phyloP scores from a whole-genome alignment of 2,329 filamentous ascomycete species.

The Penicillium sp. region DNA sequence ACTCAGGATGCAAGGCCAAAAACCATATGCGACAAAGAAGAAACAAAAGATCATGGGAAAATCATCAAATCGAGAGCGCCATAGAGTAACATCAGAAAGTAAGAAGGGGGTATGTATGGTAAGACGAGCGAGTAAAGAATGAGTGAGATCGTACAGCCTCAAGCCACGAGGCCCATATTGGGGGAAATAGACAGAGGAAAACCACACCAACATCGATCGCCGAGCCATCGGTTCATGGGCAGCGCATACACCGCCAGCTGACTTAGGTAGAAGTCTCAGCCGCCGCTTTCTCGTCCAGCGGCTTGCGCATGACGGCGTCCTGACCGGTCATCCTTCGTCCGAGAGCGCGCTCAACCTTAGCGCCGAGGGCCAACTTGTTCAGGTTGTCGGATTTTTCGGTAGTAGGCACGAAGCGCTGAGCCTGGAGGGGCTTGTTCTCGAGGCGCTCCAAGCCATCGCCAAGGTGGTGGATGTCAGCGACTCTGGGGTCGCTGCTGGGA shows the following conservation, averaged over 20 bases:
- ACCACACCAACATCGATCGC: slow-evolving; percentile 3
- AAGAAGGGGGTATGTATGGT: slow-evolving; percentile 20
- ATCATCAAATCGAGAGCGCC: slow-evolving; percentile 11
- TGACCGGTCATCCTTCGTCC: slow-evolving; percentile 82
- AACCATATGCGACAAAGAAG: neutral
- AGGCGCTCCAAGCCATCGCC: slow-evolving; percentile 79
- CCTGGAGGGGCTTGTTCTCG: slow-evolving; percentile 79
- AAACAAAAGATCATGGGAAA: slow-evolving; percentile 4
- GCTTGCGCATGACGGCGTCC: slow-evolving; percentile 76
- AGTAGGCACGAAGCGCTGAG: slow-evolving; percentile 76
- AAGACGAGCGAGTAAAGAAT: slow-evolving; percentile 15
- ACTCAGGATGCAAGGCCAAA: neutral
- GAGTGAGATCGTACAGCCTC: slow-evolving; percentile 9
- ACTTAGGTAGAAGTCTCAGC: slow-evolving; percentile 19
- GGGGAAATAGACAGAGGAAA: slow-evolving; percentile 8
- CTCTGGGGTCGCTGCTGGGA: slow-evolving; percentile 50
- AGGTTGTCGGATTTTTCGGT: slow-evolving; percentile 78
- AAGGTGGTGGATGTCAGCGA: slow-evolving; percentile 70
- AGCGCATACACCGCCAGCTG: neutral
- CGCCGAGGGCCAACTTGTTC: slow-evolving; percentile 81
- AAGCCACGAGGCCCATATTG: neutral
- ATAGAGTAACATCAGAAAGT: slow-evolving; percentile 3
- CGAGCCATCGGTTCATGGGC: neutral
- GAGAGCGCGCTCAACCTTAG: slow-evolving; percentile 85
- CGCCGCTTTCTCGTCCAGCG: slow-evolving; percentile 40